Evolutionary conservation across 306 rosid genomes (phyloP), one percentile per base, ranked within the genome.

Genomic region (Luffa aegyptiaca): DNA sequence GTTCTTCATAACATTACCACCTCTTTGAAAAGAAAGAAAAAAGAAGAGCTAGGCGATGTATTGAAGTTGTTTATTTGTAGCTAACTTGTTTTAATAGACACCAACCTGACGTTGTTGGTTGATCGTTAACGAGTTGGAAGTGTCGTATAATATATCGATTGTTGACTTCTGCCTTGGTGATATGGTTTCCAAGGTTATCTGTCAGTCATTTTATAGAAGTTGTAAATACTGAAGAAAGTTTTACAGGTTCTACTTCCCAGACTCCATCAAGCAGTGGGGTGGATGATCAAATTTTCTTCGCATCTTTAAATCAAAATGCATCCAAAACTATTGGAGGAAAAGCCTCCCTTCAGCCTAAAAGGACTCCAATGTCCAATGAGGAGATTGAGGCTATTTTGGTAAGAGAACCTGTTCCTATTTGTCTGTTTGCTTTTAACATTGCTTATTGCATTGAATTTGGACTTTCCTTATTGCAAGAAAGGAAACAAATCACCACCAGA

Each of bases 371-470:
- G 21, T 84, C 97, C 77, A 83, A 91, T 2, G 92, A 92, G 75
- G 98, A 94, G 90, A 94, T 94, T 75, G 98, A 94, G 74, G 95
- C 97, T 81, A 66, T 94, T 88, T 77, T 94, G 98, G 98, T 94
- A 88, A 91, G 82, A 63, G 52, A 80, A 76, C 55, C 36, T 83
- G 39, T 79, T 61, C 55, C 33, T 17, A 51, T 48, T 48, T 48
- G 59, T 42, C 14, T 10, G 41, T 13, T 17, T 37, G 62, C 46
- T 17, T 31, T 48, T 12, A 71, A 6, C 9, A 31, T 16, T 72
- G 39, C 58, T 72, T 42, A 13, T 81, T 66, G 13, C 55, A 39
- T 59, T 36, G 37, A 56, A 17, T 57, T 26, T 61, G 65, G 41
- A 44, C 36, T 21, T 26, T 49, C 12, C 44, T 74, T 51, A 4